Base-by-base conservation (phyloP, 345 rosid species). In the Streptanthus diversifolius region DNA sequence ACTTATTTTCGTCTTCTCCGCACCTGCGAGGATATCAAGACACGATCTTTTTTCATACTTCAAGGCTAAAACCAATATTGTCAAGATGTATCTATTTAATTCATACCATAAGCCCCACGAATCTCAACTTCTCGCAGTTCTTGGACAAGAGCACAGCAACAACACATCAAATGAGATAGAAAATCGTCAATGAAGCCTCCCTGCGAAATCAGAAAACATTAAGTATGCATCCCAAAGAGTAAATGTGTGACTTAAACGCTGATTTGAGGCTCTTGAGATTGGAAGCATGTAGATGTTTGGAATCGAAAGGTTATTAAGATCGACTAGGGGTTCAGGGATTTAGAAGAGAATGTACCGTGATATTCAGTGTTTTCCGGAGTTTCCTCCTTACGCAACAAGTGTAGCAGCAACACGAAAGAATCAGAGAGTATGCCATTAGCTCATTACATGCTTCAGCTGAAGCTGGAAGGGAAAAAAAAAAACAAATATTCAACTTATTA, bases 71-170 rank as follows among this genome's bases (percentile, higher is more conserved):
- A n/a, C 24, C 24, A 25, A 36, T 56, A 7, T 10, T 69, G 25
- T 29, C 2, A 12, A 43, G 15, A 36, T 47, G 66, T 24, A 11
- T 45, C 21, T 63, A 9, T 35, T 60, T 32, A 24, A 18, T 4
- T 71, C 80, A 48, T 83, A 88, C 98, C 96, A 37, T 86, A 80
- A 51, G 74, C 81, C 35, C 96, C 91, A 22, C 98, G 95, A 66
- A 85, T 84, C 82, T 95, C 97, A 25, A 95, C 92, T 86, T 95
- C 98, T 72, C 99, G 85, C 79, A 85, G 88, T 81, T 95, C 99
- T 88, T 91, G 99, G 66, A 95, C 98, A 30, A 95, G 98, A 27
- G 99, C 93, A 60, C 99, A 95, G 76, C 99, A 95, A 80, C 99
- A 95, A 63, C 98, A 95, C 96, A 95, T 88, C 35, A 95, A 45